Evolutionary conservation across 352 stramenopile genomes (phyloP).

Genomic region (Globisporangium solare): DNA sequence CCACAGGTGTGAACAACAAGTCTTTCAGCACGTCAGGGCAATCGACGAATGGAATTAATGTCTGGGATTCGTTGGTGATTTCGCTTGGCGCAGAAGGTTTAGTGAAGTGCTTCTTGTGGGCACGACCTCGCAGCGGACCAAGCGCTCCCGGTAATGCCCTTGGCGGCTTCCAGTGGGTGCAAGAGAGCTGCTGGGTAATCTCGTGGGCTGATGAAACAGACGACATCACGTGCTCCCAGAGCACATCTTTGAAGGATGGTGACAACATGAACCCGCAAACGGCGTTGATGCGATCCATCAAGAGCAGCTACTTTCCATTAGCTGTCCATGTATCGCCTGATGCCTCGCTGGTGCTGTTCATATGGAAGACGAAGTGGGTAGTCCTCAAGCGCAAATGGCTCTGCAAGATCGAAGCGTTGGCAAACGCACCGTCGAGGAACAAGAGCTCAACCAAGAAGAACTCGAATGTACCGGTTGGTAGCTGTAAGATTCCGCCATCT

Average conservation of each 20-base stretch:
- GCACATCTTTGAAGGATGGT: constrained; percentile 67
- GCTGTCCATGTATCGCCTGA: constrained; percentile 55
- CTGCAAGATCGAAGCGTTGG: constrained; percentile 32
- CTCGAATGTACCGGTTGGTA: constrained; percentile 36
- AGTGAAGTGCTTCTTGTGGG: constrained; percentile 79
- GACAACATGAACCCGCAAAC: constrained; percentile 84
- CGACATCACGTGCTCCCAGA: constrained; percentile 84
- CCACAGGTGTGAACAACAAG: constrained; percentile 1
- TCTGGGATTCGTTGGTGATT: constrained; percentile 72
- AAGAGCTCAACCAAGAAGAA: constrained; percentile 23
- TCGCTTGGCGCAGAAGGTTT: constrained; percentile 73
- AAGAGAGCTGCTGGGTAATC: constrained; percentile 81
- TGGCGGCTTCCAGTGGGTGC: constrained; percentile 52
- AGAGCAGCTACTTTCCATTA: constrained; percentile 68
- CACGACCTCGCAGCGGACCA: constrained; percentile 44
- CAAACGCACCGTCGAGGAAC: constrained; percentile 12
- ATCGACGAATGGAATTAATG: constrained; percentile 2
- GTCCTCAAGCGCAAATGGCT: constrained; percentile 80
- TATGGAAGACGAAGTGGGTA: constrained; percentile 74
- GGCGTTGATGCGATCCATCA: constrained; percentile 77
- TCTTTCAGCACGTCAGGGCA: constrained; percentile 5
- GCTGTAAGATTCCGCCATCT: constrained; percentile 41
- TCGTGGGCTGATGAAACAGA: constrained; percentile 80
- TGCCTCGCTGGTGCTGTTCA: constrained; percentile 59
- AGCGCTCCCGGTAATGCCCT: constrained; percentile 4